Conservation (phyloP, 768 basidiomycete species). For the Lactifluus echinatus region DNA sequence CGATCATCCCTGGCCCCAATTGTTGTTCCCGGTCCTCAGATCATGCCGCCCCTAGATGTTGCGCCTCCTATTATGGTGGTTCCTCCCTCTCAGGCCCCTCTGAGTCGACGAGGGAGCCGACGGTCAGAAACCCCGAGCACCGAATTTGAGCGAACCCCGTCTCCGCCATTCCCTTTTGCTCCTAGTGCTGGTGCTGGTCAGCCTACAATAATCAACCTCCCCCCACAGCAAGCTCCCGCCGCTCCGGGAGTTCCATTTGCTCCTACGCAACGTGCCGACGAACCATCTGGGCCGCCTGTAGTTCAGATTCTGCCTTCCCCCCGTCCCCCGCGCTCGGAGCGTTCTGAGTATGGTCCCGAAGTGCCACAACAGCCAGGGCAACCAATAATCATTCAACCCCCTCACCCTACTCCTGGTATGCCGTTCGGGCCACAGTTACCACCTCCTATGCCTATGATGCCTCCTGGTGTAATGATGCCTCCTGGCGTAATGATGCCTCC, state of each 20-base stretch:
- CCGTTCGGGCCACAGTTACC: not conserved
- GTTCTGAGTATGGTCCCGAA: constrained; percentile 3
- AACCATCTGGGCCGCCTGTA: not conserved
- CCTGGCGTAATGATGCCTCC: not conserved
- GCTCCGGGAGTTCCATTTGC: not conserved
- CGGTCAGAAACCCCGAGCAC: not conserved
- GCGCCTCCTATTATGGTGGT: constrained; percentile 1
- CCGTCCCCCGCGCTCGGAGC: not conserved
- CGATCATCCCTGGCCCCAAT: constrained; percentile 2
- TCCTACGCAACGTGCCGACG: not conserved
- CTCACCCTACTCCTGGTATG: not conserved
- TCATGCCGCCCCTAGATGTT: not conserved
- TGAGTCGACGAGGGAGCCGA: not conserved
- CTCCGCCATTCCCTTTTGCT: not conserved
- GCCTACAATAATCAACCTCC: constrained; percentile 9
- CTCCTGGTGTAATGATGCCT: not conserved
- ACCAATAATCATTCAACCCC: constrained; percentile 13
- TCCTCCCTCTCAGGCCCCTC: not conserved
- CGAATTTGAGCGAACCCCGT: not conserved
- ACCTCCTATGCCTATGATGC: not conserved
- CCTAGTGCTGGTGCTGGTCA: not conserved
- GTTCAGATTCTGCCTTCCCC: not conserved
- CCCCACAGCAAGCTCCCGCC: not conserved
- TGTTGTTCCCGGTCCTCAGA: not conserved
- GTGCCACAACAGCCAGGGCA: not conserved